Conservation (phyloP, 83 land plant genomes). For the Picea abies region DNA sequence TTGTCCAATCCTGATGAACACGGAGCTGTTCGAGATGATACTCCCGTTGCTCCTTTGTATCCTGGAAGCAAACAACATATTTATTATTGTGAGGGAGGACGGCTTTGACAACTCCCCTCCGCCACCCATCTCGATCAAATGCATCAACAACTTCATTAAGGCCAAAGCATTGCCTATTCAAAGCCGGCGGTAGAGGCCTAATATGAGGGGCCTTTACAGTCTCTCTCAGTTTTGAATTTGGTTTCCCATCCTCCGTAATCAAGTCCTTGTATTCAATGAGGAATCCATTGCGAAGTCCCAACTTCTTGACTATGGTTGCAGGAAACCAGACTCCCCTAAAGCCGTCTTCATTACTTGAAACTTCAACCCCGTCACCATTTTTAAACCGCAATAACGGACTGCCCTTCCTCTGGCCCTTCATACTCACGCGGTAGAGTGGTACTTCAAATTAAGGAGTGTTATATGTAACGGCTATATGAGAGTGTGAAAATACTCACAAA, state of each 20-base stretch:
- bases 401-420: too few relatives aligned
- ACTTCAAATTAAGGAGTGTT: too few relatives aligned
- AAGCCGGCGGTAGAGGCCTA: not conserved
- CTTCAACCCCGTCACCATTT: constrained; percentile 41
- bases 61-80: not conserved
- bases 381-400: not conserved
- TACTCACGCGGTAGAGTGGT: too few relatives aligned
- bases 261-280: not conserved
- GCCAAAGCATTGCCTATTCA: not conserved
- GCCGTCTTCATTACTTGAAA: constrained; percentile 56
- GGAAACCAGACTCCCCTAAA: constrained; percentile 46
- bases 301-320: constrained; percentile 31
- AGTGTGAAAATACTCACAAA: too few relatives aligned
- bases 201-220: constrained; percentile 19
- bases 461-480: too few relatives aligned
- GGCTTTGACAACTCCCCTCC: not conserved
- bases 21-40: constrained; percentile 29
- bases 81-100: not conserved
- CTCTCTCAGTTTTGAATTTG: constrained; percentile 28
- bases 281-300: not conserved
- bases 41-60: not conserved
- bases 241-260: constrained; percentile 10
- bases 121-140: constrained; percentile 3
- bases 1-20: constrained; percentile 49
- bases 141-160: constrained; percentile 2